These are phyloP conservation scores for Erodium texanum DNA, from an alignment of 441 rosid species.

Conservation along the genomic window DNA sequence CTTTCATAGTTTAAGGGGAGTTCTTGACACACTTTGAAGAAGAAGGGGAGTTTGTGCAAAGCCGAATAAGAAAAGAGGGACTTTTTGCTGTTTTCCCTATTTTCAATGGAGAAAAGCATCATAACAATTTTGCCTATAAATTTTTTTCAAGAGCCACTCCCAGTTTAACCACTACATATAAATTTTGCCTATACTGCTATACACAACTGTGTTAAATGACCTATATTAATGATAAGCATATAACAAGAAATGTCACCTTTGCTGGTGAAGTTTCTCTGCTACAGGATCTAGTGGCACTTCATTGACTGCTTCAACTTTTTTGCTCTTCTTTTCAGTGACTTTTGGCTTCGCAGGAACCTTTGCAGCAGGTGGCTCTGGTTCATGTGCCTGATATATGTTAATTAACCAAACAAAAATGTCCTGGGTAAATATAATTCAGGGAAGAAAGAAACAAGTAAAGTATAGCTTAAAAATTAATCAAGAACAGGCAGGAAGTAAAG, in stretches of 20 bases:
- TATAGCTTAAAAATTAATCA: not conserved
- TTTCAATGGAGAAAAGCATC: not conserved
- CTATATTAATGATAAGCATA: not conserved
- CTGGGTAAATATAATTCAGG: not conserved
- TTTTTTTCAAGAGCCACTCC: not conserved
- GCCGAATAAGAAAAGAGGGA: no score
- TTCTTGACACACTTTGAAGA: no score
- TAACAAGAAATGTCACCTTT: conserved; percentile 39
- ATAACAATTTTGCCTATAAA: not conserved
- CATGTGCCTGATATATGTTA: conserved; percentile 23
- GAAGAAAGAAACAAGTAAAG: conserved; percentile 2
- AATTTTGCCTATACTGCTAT: no score
- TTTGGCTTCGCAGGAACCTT: conserved; percentile 45
- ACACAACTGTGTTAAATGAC: not conserved
- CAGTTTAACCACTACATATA: not conserved
- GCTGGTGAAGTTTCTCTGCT: conserved; percentile 70
- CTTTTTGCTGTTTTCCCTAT: no score
- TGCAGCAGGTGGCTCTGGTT: conserved; percentile 30
- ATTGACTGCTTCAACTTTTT: conserved; percentile 30
- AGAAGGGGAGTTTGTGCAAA: no score
- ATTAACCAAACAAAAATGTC: not conserved
- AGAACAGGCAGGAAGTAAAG: not conserved
- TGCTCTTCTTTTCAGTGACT: conserved; percentile 45
- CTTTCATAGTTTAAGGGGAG: no score
- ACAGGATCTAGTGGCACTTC: conserved; percentile 56